Evolutionary conservation across 306 rosid species (phyloP).

Genomic region (Morella rubra): DNA sequence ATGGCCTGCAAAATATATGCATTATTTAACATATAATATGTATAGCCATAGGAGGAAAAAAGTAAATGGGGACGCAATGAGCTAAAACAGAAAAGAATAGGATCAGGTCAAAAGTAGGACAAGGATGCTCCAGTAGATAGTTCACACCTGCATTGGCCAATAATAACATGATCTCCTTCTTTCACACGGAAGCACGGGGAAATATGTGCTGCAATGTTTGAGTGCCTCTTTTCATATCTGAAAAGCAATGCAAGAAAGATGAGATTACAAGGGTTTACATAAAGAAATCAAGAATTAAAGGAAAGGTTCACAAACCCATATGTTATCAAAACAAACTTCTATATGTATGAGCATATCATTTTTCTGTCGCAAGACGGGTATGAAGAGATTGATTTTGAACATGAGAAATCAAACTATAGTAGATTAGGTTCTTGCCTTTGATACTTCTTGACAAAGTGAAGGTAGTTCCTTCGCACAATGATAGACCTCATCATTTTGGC

Average conservation of each 20-base stretch:
- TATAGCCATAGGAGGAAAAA: neutral
- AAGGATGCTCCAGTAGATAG: neutral
- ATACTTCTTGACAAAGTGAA: conserved; percentile 64
- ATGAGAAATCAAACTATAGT: neutral
- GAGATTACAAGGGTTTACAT: no score
- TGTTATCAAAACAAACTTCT: no score
- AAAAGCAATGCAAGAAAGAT: no score
- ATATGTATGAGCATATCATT: no score
- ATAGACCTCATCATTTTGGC: conserved; percentile 76
- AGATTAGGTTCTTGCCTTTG: conserved; percentile 38
- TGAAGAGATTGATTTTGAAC: no score
- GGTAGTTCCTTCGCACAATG: conserved; percentile 63
- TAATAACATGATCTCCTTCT: conserved; percentile 70
- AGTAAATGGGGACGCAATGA: neutral
- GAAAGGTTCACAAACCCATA: no score
- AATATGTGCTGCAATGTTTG: conserved; percentile 68
- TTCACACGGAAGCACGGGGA: conserved; percentile 79
- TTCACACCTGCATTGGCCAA: conserved; percentile 73
- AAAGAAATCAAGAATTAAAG: no score
- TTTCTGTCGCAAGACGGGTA: no score
- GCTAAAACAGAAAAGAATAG: no score
- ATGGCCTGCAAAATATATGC: conserved; percentile 41
- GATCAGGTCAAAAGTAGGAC: no score
- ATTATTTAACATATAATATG: no score
- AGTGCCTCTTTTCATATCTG: conserved; percentile 73